Evolutionary conservation across 2,329 filamentous ascomycete genomes (phyloP).

Genomic region (Dactylellina drechsleri): DNA sequence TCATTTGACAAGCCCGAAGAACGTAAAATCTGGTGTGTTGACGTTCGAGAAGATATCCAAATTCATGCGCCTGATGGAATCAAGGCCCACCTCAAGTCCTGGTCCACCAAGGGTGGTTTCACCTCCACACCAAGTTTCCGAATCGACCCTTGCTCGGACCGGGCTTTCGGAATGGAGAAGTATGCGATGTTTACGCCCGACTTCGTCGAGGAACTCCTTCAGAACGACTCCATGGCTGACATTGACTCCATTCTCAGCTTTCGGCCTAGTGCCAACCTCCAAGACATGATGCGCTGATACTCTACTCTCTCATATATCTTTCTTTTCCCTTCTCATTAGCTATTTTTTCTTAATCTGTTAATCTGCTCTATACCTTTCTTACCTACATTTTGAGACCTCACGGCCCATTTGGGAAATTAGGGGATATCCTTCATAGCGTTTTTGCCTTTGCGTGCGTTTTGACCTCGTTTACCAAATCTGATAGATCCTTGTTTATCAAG

Average conservation of each 20-base stretch:
- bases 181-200: conserved; percentile 46
- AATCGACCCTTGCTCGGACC: conserved; percentile 35
- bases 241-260: conserved; percentile 30
- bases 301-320: conserved; percentile 4
- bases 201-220: conserved; percentile 34
- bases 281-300: conserved; percentile 1
- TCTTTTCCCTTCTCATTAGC: not conserved
- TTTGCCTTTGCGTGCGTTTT: conserved; percentile 19
- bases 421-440: conserved; percentile 45
- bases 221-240: conserved; percentile 32
- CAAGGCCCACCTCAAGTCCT: conserved; percentile 34
- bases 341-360: not conserved
- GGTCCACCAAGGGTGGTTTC: conserved; percentile 45
- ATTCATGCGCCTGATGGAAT: conserved; percentile 18
- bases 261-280: conserved; percentile 13
- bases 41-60: conserved; percentile 41
- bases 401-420: conserved; percentile 41
- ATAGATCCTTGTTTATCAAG: conserved; percentile 51
- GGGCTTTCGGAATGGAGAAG: conserved; percentile 43
- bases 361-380: not conserved
- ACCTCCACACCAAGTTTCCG: conserved; percentile 33
- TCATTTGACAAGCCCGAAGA: conserved; percentile 22
- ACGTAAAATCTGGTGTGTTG: conserved; percentile 36
- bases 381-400: conserved; percentile 50
- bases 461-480: conserved; percentile 40